Evolutionary conservation across 1,139 yeast species (phyloP).

Genomic region (Debaryomyces sp.): DNA sequence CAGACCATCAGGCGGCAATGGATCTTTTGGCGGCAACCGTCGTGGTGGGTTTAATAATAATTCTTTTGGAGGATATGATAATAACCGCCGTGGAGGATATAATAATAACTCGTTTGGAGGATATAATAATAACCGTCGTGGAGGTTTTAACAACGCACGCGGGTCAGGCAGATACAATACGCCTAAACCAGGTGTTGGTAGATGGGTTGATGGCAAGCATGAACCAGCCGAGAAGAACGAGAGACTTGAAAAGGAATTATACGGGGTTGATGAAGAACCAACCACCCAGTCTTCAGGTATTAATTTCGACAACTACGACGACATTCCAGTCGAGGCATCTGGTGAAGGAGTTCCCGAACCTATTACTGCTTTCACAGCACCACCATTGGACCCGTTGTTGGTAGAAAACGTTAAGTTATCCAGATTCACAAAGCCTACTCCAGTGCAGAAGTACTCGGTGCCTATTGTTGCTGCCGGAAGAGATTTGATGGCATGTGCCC

Average conservation of each 20-base stretch:
- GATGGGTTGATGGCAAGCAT: constrained; percentile 87
- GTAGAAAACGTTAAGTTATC: constrained; percentile 87
- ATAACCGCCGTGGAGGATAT: constrained; percentile 16
- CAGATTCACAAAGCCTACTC: constrained; percentile 94
- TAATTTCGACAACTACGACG: constrained; percentile 97
- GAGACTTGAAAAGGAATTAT: constrained; percentile 75
- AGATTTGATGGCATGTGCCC: constrained; percentile 95
- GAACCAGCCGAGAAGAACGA: constrained; percentile 78
- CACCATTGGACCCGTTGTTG: constrained; percentile 87
- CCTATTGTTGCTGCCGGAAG: constrained; percentile 96
- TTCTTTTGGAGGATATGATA: constrained; percentile 12
- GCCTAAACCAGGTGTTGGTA: constrained; percentile 58
- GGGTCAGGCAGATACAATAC: constrained; percentile 29
- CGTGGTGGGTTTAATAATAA: constrained; percentile 16
- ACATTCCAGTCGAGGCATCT: constrained; percentile 96
- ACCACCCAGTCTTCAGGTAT: constrained; percentile 92
- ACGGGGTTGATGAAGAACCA: constrained; percentile 85
- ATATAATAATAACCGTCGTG: constrained; percentile 25
- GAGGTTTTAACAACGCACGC: constrained; percentile 28
- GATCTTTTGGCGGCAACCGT: constrained; percentile 17
- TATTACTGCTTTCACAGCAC: constrained; percentile 81
- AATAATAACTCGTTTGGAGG: constrained; percentile 19
- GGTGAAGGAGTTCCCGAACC: constrained; percentile 97
- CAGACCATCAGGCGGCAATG: constrained; percentile 24
- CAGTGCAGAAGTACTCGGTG: constrained; percentile 97